Evolutionary conservation across 2,329 filamentous ascomycete genomes (phyloP), one percentile per base, ranked within the genome.

Genomic region (Cladorrhinum sp.): DNA sequence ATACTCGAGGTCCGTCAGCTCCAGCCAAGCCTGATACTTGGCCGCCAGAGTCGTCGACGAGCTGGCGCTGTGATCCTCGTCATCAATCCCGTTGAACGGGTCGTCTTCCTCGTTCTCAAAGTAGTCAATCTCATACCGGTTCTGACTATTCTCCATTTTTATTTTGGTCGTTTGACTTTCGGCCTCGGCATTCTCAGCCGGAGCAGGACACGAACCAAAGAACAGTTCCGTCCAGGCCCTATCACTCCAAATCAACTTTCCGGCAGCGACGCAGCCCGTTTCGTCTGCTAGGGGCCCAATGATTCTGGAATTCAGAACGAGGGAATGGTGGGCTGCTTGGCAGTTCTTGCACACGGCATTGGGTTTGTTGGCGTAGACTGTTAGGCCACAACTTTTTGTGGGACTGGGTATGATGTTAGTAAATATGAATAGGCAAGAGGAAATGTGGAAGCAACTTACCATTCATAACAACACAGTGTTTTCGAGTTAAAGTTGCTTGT

Each of bases 171-270:
- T 16, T 8, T 14, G 8, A 8, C 9, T 12, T 46, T 46, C n/a
- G 18, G 7, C n/a, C 10, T 46, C 4, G 4, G 49, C 8, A 16
- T 2, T 3, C 12, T 51, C 21, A 2, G 21, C 3, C 7, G 49
- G 49, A 26, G 14, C 5, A 16, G 24, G 23, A 10, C n/a, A 10
- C n/a, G 36, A 55, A 10, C 66, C 66, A 16, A 72, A 72, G 33
- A 76, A 65, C 16, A 76, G 66, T 58, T 74, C 70, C 2, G 69
- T 68, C 84, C 84, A 87, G 0, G 84, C 84, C 1, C 73, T 60
- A 16, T 79, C 73, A 4, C 77, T 80, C 73, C 86, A 80, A 18
- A 86, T 71, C 2, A 86, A 72, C 69, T 84, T 85, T 0, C 79
- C 80, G 1, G 75, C 69, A 1, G 71, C 68, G 8, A 86, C 75